phyloP scores from a whole-genome alignment of 2,329 filamentous ascomycete genomes.

The Aaosphaeria pasadenensis region DNA sequence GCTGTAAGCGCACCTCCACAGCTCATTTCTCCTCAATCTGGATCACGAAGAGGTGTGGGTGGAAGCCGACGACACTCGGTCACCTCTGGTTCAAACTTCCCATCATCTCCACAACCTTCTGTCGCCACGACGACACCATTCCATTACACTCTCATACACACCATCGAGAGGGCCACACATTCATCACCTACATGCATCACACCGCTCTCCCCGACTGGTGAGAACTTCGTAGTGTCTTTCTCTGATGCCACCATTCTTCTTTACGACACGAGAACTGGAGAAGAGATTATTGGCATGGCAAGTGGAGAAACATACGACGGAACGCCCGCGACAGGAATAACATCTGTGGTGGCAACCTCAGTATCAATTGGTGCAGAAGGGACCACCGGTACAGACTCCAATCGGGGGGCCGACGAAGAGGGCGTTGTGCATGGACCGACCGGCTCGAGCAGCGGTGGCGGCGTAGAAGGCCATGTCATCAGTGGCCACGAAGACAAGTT shows the following conservation, averaged over 20 bases:
- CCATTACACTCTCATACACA: constrained; percentile 82
- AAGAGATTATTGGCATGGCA: constrained; percentile 89
- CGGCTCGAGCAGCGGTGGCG: constrained; percentile 68
- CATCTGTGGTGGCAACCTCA: constrained; percentile 82
- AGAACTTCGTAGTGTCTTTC: constrained; percentile 91
- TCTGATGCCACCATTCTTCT: constrained; percentile 86
- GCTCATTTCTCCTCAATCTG: constrained; percentile 74
- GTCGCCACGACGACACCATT: constrained; percentile 83
- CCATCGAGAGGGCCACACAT: constrained; percentile 67
- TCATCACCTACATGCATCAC: constrained; percentile 88
- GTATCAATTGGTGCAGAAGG: constrained; percentile 69
- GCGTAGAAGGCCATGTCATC: constrained; percentile 88
- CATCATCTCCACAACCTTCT: constrained; percentile 84
- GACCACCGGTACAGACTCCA: constrained; percentile 53
- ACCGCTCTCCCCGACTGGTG: constrained; percentile 77
- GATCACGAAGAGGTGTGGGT: constrained; percentile 63
- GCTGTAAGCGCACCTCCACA: constrained; percentile 89
- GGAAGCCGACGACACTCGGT: constrained; percentile 88
- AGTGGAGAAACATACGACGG: constrained; percentile 92
- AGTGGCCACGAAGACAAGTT: constrained; percentile 96
- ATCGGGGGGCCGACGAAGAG: constrained; percentile 68
- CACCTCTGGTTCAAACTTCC: constrained; percentile 89
- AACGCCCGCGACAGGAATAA: constrained; percentile 78
- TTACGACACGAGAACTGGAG: constrained; percentile 87
- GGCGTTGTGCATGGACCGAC: constrained; percentile 75